These are phyloP conservation scores for Colletotrichum destructivum DNA, from an alignment of 2,329 filamentous ascomycete species.

Conservation along the genomic window DNA sequence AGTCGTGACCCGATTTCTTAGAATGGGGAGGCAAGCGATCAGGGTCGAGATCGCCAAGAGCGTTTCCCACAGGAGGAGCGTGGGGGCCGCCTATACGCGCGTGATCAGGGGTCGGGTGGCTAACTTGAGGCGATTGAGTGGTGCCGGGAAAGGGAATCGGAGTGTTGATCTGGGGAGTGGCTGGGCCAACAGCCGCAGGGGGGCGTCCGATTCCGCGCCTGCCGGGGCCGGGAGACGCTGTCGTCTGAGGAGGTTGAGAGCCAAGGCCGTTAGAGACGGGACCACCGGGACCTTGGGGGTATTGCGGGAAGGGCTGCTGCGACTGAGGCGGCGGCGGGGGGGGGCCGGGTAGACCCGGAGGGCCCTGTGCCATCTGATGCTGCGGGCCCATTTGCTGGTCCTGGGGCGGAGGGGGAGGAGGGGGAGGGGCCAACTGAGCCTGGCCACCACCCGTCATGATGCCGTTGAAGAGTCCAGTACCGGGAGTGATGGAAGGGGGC, in stretches of 20 bases:
- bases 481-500: conserved; percentile 90
- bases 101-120: conserved; percentile 85
- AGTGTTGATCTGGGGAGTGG: conserved; percentile 93
- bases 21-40: conserved; percentile 87
- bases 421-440: conserved; percentile 87
- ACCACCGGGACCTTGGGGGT: conserved; percentile 68
- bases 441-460: conserved; percentile 94
- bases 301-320: conserved; percentile 82
- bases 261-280: conserved; percentile 80
- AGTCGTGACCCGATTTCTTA: conserved; percentile 92
- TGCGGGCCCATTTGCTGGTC: conserved; percentile 71
- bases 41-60: conserved; percentile 87
- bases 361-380: conserved; percentile 79
- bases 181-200: conserved; percentile 75
- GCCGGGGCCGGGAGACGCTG: conserved; percentile 87
- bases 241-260: conserved; percentile 85
- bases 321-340: conserved; percentile 72
- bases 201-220: conserved; percentile 80
- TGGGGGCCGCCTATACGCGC: conserved; percentile 64
- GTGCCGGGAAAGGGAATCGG: conserved; percentile 88
- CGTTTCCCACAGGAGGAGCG: conserved; percentile 65
- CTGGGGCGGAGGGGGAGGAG: conserved; percentile 73
- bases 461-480: conserved; percentile 92
- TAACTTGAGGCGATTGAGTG: conserved; percentile 87
- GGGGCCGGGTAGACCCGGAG: conserved; percentile 74